Conservation (phyloP, 768 basidiomycete genomes). For the Pleurotus salmoneostramineus region DNA sequence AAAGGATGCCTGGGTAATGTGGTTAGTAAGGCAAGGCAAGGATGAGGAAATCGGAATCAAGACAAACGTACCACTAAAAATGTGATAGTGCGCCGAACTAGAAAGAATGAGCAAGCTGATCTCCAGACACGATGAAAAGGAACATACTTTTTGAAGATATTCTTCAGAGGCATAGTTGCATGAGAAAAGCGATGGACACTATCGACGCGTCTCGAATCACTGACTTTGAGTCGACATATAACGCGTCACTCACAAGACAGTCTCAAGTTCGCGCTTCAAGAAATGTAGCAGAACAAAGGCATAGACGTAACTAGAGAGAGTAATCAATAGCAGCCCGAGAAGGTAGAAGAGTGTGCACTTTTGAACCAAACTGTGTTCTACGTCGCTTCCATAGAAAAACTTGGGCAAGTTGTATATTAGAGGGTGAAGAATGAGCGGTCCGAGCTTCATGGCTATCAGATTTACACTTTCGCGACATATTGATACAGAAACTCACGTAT, state of each 20-base stretch:
- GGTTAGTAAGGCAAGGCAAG: not conserved
- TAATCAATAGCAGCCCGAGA: not conserved
- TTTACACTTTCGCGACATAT: not conserved
- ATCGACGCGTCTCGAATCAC: not conserved
- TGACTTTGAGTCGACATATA: not conserved
- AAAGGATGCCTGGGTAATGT: conserved; percentile 55
- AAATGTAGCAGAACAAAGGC: conserved; percentile 83
- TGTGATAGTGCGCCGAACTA: conserved; percentile 89
- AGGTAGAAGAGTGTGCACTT: conserved; percentile 38
- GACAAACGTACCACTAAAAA: conserved; percentile 53
- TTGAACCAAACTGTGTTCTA: conserved; percentile 76
- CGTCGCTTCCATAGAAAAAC: conserved; percentile 64
- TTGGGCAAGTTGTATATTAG: conserved; percentile 70
- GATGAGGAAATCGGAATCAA: not conserved
- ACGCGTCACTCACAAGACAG: conserved; percentile 64
- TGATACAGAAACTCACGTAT: conserved; percentile 66
- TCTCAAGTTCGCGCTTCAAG: conserved; percentile 88
- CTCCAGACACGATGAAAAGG: not conserved
- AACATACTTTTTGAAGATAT: conserved; percentile 87
- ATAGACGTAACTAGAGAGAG: conserved; percentile 50
- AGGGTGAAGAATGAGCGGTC: conserved; percentile 89
- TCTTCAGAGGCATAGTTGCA: conserved; percentile 84
- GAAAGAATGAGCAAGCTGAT: not conserved
- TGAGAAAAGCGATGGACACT: conserved; percentile 90
- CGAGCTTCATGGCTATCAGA: conserved; percentile 46